phyloP scores from a whole-genome alignment of 352 stramenopile genomes.

The Thalassiosira allenii region DNA sequence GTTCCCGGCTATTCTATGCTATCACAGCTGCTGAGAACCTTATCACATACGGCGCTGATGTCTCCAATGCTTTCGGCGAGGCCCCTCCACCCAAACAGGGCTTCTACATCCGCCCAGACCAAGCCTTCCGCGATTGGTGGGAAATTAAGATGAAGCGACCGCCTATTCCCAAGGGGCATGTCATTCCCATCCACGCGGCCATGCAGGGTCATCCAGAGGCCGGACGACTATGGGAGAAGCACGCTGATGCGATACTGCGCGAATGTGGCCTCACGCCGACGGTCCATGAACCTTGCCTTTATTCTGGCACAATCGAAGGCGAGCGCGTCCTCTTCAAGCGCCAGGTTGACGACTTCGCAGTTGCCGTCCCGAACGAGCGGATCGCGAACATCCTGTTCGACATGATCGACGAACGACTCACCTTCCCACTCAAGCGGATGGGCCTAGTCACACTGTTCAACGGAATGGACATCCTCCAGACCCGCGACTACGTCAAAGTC shows the following conservation, averaged over 20 bases:
- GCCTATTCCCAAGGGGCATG: constrained; percentile 1
- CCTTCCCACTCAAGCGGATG: constrained; percentile 34
- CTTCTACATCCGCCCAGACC: constrained; percentile 30
- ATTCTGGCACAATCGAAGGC: constrained; percentile 31
- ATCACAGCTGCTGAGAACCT: constrained; percentile 30
- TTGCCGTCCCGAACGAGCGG: constrained; percentile 9
- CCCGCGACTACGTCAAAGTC: constrained; percentile 50
- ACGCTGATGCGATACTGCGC: constrained; percentile 47
- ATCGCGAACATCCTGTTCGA: constrained; percentile 22
- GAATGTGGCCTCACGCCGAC: constrained; percentile 41
- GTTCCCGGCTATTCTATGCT: constrained; percentile 53
- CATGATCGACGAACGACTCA: constrained; percentile 20
- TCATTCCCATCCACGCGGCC: constrained; percentile 27
- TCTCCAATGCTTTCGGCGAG: constrained; percentile 57
- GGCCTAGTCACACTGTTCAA: constrained; percentile 47
- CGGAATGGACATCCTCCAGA: constrained; percentile 50
- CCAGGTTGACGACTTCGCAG: constrained; percentile 66
- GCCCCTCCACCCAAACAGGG: constrained; percentile 33
- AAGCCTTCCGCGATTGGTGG: constrained; percentile 5
- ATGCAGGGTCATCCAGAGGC: constrained; percentile 62
- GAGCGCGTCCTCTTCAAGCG: constrained; percentile 49
- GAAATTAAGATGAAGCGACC: background rate
- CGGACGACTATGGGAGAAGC: constrained; percentile 53
- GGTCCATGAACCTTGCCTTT: constrained; percentile 59
- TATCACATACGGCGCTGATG: constrained; percentile 45